Evolutionary conservation across 768 basidiomycete genomes (phyloP), one percentile per base, ranked within the genome.

Genomic region (Kwoniella europaea): DNA sequence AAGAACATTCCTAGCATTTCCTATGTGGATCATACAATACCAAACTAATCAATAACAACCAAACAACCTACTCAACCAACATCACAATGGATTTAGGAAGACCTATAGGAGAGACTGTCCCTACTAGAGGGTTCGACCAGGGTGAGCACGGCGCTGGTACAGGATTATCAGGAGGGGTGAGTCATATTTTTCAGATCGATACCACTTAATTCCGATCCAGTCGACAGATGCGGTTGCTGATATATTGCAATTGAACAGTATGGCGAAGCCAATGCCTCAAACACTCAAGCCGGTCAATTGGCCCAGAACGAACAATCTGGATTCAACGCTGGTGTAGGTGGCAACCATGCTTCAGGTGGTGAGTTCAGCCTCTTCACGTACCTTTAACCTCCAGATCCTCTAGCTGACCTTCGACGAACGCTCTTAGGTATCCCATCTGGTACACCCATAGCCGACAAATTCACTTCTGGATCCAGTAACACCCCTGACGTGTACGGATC

Each of bases 331-430:
- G 75, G 76, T 62, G 57, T 76, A 63, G 76, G 78, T 42, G 78
- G 78, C 16, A 68, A 71, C 27, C 74, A 79, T 69, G 78, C 76
- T 35, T 79, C 78, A 18, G 76, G 74, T 29, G 78, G 78, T 75
- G 43, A 71, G 67, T 64, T 4, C 10, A 16, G 2, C 44, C n/a
- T n/a, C 1, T 13, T 35, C 4, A 7, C 10, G 2, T 12, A 55
- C 10, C 58, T 6, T 35, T 6, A 6, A 7, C 35, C 35, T 35
- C 35, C 35, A 41, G 41, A 15, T 18, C 13, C 18, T 10, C 18
- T 41, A 20, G 43, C 55, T 63, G 46, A 42, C 63, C 27, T 18
- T 18, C 41, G 13, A n/a, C 44, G 13, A 59, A 35, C 55, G 42
- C 9, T 69, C 18, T 58, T 63, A 65, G 66, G 68, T 44, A 41